Conservation (phyloP, 352 stramenopile genomes). For the Globisporangium echinulatum region DNA sequence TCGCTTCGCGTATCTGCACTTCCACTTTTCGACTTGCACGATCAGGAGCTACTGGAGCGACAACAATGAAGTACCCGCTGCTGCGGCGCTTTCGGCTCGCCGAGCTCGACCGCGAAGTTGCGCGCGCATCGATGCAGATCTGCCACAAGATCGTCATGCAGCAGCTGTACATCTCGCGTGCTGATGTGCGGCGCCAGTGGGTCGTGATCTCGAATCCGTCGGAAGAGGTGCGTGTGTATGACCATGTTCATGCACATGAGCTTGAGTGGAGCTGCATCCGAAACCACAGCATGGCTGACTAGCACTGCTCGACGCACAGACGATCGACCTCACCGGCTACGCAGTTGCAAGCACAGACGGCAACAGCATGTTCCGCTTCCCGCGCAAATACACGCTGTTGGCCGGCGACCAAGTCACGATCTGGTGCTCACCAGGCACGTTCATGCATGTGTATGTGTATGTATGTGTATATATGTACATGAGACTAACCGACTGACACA, state of each 20-base stretch:
- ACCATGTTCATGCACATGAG: neutral
- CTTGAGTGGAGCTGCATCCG: neutral
- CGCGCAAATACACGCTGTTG: constrained; percentile 54
- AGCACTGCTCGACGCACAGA: constrained; percentile 5
- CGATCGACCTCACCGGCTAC: constrained; percentile 69
- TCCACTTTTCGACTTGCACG: too few relatives aligned
- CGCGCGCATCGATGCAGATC: constrained; percentile 76
- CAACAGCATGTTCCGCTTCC: constrained; percentile 56
- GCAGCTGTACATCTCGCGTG: constrained; percentile 80
- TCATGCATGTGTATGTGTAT: neutral
- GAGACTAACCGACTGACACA: neutral
- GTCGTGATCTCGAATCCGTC: constrained; percentile 81
- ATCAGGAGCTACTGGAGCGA: neutral
- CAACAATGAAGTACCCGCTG: constrained; percentile 27
- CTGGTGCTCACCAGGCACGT: constrained; percentile 57
- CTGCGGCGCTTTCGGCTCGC: constrained; percentile 56
- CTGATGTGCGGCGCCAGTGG: constrained; percentile 66
- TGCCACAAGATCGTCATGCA: constrained; percentile 83
- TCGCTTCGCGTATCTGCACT: too few relatives aligned
- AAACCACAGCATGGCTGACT: neutral
- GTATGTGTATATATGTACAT: neutral
- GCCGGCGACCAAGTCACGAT: constrained; percentile 77
- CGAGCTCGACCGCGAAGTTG: constrained; percentile 57
- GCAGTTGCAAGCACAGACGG: constrained; percentile 38
- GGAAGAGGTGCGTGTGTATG: constrained; percentile 22